Conservation (phyloP, 1,284 basidiomycete species). For the Pyrrhoderma lamaoense region DNA sequence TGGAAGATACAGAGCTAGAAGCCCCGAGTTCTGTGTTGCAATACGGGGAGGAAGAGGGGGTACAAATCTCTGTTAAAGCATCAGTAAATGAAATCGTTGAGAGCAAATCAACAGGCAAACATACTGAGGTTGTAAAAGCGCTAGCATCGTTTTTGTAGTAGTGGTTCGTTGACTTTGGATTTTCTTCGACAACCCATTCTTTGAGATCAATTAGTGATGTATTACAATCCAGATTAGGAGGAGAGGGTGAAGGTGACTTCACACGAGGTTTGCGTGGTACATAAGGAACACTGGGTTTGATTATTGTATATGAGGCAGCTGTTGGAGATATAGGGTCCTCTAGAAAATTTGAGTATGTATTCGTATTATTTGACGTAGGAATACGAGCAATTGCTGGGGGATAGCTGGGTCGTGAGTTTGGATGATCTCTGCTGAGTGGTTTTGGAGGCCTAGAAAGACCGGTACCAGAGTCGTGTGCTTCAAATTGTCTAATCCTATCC, state of each 20-base stretch:
- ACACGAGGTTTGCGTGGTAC: constrained; percentile 17
- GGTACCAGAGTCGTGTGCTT: constrained; percentile 1
- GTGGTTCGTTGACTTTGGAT: constrained; percentile 24
- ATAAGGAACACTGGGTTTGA: constrained; percentile 17
- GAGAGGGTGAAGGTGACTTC: constrained; percentile 43
- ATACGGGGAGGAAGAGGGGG: constrained; percentile 64
- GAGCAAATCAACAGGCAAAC: too few relatives aligned
- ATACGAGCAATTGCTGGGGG: constrained; percentile 3
- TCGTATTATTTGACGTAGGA: background rate
- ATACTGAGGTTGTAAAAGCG: too few relatives aligned
- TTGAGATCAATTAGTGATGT: constrained; percentile 64
- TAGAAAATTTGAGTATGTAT: constrained; percentile 1
- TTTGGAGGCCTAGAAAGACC: background rate
- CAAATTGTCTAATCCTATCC: constrained; percentile 16
- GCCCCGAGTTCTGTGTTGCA: constrained; percentile 45
- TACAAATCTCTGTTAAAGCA: constrained; percentile 20
- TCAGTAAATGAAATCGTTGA: background rate
- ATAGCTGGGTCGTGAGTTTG: constrained; percentile 10
- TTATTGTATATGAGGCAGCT: constrained; percentile 17
- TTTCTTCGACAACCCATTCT: constrained; percentile 69
- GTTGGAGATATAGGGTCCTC: constrained; percentile 17
- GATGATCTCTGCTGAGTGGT: background rate
- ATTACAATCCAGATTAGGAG: constrained; percentile 46
- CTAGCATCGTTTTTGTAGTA: too few relatives aligned
- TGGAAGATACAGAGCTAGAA: constrained; percentile 34